Base-by-base conservation (phyloP, 2,329 filamentous ascomycete genomes). In the Bipolaris oryzae region DNA sequence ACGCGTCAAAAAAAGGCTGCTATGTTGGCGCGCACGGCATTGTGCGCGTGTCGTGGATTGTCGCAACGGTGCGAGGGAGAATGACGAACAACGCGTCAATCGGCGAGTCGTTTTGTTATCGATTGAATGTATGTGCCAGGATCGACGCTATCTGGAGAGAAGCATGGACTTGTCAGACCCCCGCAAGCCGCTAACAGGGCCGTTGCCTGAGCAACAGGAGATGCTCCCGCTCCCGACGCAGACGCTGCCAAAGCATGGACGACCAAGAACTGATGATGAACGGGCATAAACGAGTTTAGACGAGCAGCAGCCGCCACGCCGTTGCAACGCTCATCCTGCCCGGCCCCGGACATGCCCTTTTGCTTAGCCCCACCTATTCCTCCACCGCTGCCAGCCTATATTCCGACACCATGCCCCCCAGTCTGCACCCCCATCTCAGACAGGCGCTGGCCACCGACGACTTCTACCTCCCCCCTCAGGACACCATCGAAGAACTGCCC, bases 401-500 rank as follows among this genome's bases (percentile, higher is more conserved):
- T 33, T 28, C 25, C 41, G n/a, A 31, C 41, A 46, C 43, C 50
- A 67, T 69, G 67, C 61, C 60, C 23, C 53, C 53, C 38, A 62
- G 54, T 37, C 45, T 72, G 33, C 69, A 70, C 55, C 60, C 61
- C 25, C 62, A 64, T 46, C 57, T 75, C 39, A 67, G 58, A 55
- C 62, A 61, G 44, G 71, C 67, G 21, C 55, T 73, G 18, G 61
- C 67, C 50, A 62, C 60, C 46, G 66, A 70, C 35, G 56, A 57
- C n/a, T 44, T 63, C 20, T 42, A 64, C 10, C n/a, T 51, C 52
- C 49, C 68, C 41, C 62, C 58, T 34, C 61, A 67, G 47, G 68
- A 80, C 7, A 67, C 85, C 25, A 82, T 85, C 62, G 83, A 79
- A 66, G 79, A 83, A 49, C 74, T 79, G 1, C 48, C 60, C 3